A percentile compares a stretch with the other conserved stretches of the same genome.
Conservation (phyloP, 1,139 yeast species). For the Barnettozyma hawaiiensis region DNA sequence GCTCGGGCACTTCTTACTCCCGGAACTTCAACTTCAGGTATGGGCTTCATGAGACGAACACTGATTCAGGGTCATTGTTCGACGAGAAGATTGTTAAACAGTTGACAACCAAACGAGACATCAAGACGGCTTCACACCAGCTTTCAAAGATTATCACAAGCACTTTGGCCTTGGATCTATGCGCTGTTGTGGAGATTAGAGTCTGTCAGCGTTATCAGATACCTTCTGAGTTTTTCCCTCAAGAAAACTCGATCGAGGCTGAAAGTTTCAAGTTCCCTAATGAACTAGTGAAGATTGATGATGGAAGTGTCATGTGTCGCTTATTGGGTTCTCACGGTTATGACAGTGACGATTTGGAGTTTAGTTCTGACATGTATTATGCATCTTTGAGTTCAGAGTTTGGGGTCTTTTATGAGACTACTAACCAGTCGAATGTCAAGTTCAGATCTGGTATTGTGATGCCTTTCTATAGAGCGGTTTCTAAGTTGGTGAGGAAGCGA, state of each 20-base stretch:
- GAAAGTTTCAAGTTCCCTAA: slow-evolving; percentile 39
- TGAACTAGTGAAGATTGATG: slow-evolving; percentile 30
- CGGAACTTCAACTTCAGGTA: slow-evolving; percentile 43
- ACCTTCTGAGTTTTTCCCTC: slow-evolving; percentile 38
- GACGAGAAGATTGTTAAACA: slow-evolving; percentile 34
- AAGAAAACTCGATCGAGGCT: slow-evolving; percentile 36
- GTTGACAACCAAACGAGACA: slow-evolving; percentile 37
- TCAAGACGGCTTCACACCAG: slow-evolving; percentile 38
- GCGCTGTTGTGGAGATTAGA: slow-evolving; percentile 53
- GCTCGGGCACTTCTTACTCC: slow-evolving; percentile 53
- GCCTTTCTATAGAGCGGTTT: slow-evolving; percentile 43
- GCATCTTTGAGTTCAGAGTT: slow-evolving; percentile 48
- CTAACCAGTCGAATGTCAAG: slow-evolving; percentile 27
- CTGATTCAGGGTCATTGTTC: slow-evolving; percentile 19
- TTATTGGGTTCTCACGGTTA: slow-evolving; percentile 45
- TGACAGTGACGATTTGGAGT: slow-evolving; percentile 28
- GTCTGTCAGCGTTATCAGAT: slow-evolving; percentile 43
- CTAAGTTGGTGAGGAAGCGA: slow-evolving; percentile 38
- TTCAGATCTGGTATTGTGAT: slow-evolving; percentile 46
- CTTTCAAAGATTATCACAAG: slow-evolving; percentile 39
- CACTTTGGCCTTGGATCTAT: slow-evolving; percentile 41
- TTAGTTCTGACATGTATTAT: slow-evolving; percentile 43
- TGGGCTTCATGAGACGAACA: slow-evolving; percentile 29
- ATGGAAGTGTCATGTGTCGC: slow-evolving; percentile 40
- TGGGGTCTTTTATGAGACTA: slow-evolving; percentile 43